A percentile compares a stretch with the other conserved stretches of the same genome.
phyloP scores from a whole-genome alignment of 768 basidiomycete genomes.

The Russula sp. region DNA sequence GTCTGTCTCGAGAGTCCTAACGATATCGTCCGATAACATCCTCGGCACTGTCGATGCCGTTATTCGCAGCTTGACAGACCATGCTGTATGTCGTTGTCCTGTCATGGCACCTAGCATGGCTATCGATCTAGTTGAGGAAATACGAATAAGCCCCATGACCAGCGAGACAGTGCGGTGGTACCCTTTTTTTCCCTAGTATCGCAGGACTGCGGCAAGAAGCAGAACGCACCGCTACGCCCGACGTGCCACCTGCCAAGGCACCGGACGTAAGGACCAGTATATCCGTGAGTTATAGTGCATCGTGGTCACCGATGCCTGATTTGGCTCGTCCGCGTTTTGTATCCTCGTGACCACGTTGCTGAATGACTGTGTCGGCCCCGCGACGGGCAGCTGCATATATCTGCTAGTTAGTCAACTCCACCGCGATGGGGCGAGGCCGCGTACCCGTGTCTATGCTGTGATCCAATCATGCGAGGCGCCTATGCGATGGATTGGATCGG shows the following conservation, averaged over 20 bases:
- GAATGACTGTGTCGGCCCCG: constrained; percentile 38
- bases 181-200: neutral
- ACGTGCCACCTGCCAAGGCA: constrained; percentile 47
- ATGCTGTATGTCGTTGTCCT: constrained; percentile 52
- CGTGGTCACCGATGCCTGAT: constrained; percentile 47
- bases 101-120: constrained; percentile 47
- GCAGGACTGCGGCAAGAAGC: neutral
- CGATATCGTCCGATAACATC: constrained; percentile 47
- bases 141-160: constrained; percentile 34
- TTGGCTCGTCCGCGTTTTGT: constrained; percentile 41
- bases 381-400: constrained; percentile 34
- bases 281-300: constrained; percentile 49
- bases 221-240: constrained; percentile 39
- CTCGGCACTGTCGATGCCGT: constrained; percentile 48
- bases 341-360: constrained; percentile 49
- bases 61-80: constrained; percentile 42
- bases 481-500: constrained; percentile 26
- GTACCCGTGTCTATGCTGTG: constrained; percentile 40
- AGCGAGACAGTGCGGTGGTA: constrained; percentile 39
- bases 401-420: constrained; percentile 40
- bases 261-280: constrained; percentile 40
- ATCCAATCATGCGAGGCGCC: constrained; percentile 51
- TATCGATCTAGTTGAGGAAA: constrained; percentile 45
- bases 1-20: constrained; percentile 46
- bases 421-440: constrained; percentile 35